A percentile compares a stretch with the other conserved stretches of the same genome.
phyloP scores from a whole-genome alignment of 2,329 filamentous ascomycete genomes.

The Ustilaginoidea virens region DNA sequence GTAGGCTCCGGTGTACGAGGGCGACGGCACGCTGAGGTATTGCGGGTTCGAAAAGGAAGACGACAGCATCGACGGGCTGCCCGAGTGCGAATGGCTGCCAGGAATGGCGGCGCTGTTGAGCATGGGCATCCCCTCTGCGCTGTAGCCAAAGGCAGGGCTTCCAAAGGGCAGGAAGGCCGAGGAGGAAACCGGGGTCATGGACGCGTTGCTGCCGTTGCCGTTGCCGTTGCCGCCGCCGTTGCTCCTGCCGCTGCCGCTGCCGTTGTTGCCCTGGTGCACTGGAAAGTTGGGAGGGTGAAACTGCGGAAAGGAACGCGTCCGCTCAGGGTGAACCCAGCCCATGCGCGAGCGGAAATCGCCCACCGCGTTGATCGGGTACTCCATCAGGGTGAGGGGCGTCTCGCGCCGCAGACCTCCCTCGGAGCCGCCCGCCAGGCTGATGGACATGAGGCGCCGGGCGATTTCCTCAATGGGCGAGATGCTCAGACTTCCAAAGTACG shows the following conservation, averaged over 20 bases:
- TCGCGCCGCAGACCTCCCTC: constrained; percentile 35
- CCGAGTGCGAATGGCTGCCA: constrained; percentile 25
- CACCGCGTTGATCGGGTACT: constrained; percentile 55
- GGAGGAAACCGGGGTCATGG: too few species aligned
- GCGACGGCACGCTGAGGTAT: constrained; percentile 49
- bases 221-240: too few species aligned
- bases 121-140: constrained; percentile 44
- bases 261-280: constrained; percentile 27
- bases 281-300: constrained; percentile 42
- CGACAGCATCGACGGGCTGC: constrained; percentile 40
- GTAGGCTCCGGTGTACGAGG: constrained; percentile 40
- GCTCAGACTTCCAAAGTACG: constrained; percentile 72
- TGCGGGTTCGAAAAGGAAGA: constrained; percentile 39
- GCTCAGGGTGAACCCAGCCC: constrained; percentile 46
- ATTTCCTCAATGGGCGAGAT: constrained; percentile 78
- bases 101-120: constrained; percentile 32
- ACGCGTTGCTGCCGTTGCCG: too few species aligned
- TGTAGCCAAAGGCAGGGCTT: constrained; percentile 47
- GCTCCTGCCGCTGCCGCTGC: too few species aligned
- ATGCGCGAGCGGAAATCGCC: constrained; percentile 53
- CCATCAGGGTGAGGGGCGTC: constrained; percentile 52
- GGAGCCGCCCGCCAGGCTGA: constrained; percentile 44
- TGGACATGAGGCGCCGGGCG: constrained; percentile 54
- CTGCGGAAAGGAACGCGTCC: constrained; percentile 45
- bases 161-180: constrained; percentile 37